Conservation (phyloP, 2,329 filamentous ascomycete genomes). For the Botrytis paeoniae region DNA sequence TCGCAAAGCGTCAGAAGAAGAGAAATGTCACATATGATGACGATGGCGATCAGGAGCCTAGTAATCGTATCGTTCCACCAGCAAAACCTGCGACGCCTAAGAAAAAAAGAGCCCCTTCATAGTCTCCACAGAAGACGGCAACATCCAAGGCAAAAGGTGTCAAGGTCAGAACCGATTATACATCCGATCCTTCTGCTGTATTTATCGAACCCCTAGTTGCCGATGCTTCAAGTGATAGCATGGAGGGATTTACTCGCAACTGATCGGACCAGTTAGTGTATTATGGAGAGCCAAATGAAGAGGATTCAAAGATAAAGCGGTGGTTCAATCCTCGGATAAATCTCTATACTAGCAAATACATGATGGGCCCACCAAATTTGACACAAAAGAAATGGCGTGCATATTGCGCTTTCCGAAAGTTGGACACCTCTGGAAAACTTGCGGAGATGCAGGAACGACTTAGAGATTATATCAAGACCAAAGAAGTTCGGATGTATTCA, state of each 20-base stretch:
- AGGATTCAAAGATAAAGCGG: not conserved
- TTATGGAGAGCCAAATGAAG: not conserved
- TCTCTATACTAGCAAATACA: not conserved
- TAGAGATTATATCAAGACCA: not conserved
- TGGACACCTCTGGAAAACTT: not conserved
- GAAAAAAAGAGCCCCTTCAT: not conserved
- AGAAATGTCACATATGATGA: not conserved
- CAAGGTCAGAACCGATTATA: not conserved
- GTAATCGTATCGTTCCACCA: not conserved
- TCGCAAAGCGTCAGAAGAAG: not conserved
- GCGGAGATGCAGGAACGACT: not conserved
- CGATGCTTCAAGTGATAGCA: not conserved
- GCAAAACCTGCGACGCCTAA: not conserved
- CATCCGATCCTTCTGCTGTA: not conserved
- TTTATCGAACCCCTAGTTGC: not conserved
- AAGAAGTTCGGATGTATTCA: no score
- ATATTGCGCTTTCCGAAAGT: not conserved
- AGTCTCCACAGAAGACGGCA: not conserved
- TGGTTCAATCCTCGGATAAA: not conserved
- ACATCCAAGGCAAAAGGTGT: not conserved
- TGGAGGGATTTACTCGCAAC: not conserved
- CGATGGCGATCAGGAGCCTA: not conserved
- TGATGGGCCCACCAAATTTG: not conserved
- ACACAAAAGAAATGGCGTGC: constrained; percentile 2
- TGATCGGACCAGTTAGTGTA: not conserved